Conservation (phyloP, 306 rosid genomes). For the Parietaria judaica region DNA sequence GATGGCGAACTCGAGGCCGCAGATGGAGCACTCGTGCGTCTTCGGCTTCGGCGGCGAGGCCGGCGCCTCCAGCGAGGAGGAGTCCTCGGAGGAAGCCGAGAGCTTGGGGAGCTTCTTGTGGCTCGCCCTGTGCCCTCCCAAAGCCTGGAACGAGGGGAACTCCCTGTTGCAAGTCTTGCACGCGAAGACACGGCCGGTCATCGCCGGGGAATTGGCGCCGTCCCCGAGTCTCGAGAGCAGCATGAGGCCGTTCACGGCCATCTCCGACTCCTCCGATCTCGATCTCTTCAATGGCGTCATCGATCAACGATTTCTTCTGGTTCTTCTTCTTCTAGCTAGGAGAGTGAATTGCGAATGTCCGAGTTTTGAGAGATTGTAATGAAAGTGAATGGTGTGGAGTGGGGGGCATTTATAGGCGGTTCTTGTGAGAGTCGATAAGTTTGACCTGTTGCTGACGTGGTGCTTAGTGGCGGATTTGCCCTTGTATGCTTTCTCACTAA, state of each 20-base stretch:
- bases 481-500: constrained; percentile 13
- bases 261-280: constrained; percentile 18
- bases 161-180: constrained; percentile 58
- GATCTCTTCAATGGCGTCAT: constrained; percentile 40
- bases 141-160: constrained; percentile 71
- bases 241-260: constrained; percentile 40
- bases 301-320: neutral
- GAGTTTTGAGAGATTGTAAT: neutral
- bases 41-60: constrained; percentile 24
- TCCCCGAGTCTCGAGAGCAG: constrained; percentile 34
- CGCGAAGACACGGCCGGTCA: constrained; percentile 23
- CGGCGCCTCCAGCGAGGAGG: neutral
- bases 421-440: neutral
- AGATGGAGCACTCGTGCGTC: constrained; percentile 61
- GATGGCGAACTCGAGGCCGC: constrained; percentile 52
- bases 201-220: neutral
- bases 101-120: constrained; percentile 57
- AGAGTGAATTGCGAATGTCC: too few relatives aligned
- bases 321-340: too few relatives aligned
- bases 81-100: neutral
- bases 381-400: neutral
- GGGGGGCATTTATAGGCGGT: neutral
- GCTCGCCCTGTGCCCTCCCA: constrained; percentile 86
- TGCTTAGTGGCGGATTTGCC: neutral
- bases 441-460: constrained; percentile 10